These are phyloP conservation scores for Rhodomyrtus psidioides DNA, from an alignment of 441 rosid species.

Conservation along the genomic window DNA sequence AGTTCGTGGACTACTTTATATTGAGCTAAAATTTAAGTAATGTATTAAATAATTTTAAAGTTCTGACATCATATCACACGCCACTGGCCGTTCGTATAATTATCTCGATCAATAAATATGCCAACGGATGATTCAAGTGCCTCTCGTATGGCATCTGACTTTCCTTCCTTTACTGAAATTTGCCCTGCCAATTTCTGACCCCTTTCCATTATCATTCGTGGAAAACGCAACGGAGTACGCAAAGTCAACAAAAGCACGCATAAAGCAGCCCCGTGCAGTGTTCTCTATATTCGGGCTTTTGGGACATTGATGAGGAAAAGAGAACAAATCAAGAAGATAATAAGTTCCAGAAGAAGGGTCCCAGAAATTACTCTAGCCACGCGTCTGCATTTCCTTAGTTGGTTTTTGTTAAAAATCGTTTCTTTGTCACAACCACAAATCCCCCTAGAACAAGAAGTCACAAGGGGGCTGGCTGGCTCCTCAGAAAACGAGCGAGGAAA, in stretches of 20 bases:
- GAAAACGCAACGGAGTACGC: background rate
- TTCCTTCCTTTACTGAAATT: background rate
- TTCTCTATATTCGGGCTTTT: background rate
- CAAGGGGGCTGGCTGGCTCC: background rate
- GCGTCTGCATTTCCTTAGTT: background rate
- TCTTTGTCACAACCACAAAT: background rate
- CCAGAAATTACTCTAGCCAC: background rate
- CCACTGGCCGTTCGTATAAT: no score
- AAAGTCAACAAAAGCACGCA: background rate
- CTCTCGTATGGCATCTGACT: background rate
- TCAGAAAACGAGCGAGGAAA: background rate
- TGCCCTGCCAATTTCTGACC: background rate
- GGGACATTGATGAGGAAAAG: background rate
- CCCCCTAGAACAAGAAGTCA: background rate
- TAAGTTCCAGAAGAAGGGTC: background rate
- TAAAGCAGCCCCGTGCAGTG: background rate
- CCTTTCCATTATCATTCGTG: background rate
- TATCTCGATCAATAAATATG: background rate
- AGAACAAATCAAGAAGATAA: background rate
- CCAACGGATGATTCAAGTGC: background rate
- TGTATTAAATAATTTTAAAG: no score
- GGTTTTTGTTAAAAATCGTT: background rate
- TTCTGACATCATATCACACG: no score
- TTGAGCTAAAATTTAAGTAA: no score
- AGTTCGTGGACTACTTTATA: fast-evolving